Conservation (phyloP, 805 yeast genomes). For the Ogataea minuta region DNA sequence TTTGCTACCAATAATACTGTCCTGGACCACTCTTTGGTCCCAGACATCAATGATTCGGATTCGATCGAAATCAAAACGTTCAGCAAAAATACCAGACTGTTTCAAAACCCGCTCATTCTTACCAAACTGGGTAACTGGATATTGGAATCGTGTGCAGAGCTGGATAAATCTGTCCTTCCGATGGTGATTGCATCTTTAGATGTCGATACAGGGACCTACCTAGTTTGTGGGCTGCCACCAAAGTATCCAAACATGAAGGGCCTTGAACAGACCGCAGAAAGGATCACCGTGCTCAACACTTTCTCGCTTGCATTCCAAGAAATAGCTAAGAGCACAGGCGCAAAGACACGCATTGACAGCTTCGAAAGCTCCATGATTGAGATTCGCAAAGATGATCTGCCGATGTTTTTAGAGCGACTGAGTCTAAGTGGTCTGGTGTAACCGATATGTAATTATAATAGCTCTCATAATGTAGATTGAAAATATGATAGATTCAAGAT, state of each 20-base stretch:
- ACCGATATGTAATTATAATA: neutral
- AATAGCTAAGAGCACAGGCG: conserved; percentile 80
- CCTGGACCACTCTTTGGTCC: conserved; percentile 11
- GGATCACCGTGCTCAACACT: conserved; percentile 61
- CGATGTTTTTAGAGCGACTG: conserved; percentile 81
- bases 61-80: conserved; percentile 33
- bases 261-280: conserved; percentile 33
- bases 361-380: conserved; percentile 94
- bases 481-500: neutral
- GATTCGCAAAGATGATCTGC: conserved; percentile 79
- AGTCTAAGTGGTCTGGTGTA: conserved; percentile 65
- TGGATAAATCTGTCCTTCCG: conserved; percentile 68
- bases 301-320: conserved; percentile 91
- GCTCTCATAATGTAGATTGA: neutral
- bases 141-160: conserved; percentile 81
- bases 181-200: conserved; percentile 84
- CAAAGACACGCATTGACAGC: conserved; percentile 87
- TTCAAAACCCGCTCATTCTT: conserved; percentile 82
- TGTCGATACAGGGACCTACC: conserved; percentile 66
- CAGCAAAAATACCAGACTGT: conserved; percentile 69
- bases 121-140: conserved; percentile 88
- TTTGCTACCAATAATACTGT: conserved; percentile 23
- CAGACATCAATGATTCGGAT: conserved; percentile 25
- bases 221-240: conserved; percentile 89
- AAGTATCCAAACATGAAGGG: conserved; percentile 54